Evolutionary conservation across 305 asterid species (phyloP), one percentile per base, ranked within the genome.

Genomic region (Solanum hybrid): DNA sequence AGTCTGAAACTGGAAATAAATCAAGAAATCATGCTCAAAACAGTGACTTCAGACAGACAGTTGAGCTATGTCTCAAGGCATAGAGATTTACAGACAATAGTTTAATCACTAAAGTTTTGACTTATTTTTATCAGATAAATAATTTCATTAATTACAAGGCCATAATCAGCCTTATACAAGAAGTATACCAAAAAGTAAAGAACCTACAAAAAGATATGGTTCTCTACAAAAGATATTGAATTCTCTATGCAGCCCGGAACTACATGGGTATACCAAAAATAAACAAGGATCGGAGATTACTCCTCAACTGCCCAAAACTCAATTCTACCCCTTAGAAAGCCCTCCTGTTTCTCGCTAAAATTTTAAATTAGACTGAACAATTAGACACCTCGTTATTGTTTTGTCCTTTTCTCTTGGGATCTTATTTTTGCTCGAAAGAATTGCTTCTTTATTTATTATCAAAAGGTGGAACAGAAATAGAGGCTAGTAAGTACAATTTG

Each of bases 1-100:
- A 79, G 91, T 57, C 88, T 88, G 90, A 34, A 87, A 91, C 81
- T 78, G 29, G 76, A 86, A 71, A 88, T 80, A 84, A 85, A 80
- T 69, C 33, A 34, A 42, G 74, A 89, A 77, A 16, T 31, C 31
- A 84, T 3, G 31, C 46, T 84, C 39, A 11, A 51, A 51, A 84
- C 75, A 84, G 22, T 18, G 12, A 51, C 22, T 51, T 29, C 1
- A 29, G 42, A 57, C 75, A 20, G 87, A 18, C 73, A 46, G 71
- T 46, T 12, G 11, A 82, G 87, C 18, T 28, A 46, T 26, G 10
- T 28, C 26, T 14, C 18, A 18, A 46, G 88, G 88, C 39, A 83
- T 83, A 13, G 28, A 42, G 28, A 18, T 84, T 29, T 83, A 83
- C 40, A 10, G 18, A 29, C 10, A 20, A 39, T 46, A 84, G 39